Conservation (phyloP, 202 grass and related monocot species). For the Setaria viridis region DNA sequence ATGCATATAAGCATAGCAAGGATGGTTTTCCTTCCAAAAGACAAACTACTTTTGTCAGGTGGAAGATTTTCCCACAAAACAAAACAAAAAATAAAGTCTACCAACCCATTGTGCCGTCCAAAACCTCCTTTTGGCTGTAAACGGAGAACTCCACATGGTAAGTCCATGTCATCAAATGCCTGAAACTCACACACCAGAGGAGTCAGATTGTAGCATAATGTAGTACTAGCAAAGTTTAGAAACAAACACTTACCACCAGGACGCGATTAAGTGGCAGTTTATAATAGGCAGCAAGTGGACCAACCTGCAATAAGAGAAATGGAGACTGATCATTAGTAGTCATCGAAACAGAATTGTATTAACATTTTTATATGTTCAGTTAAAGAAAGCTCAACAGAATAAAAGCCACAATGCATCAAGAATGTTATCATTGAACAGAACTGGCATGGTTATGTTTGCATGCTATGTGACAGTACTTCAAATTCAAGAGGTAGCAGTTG, state of each 20-base stretch:
- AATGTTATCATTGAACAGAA: conserved; percentile 32
- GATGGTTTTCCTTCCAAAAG: conserved; percentile 25
- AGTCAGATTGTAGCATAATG: conserved; percentile 15
- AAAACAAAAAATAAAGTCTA: conserved; percentile 30
- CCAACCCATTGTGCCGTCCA: conserved; percentile 85
- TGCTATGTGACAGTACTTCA: not conserved
- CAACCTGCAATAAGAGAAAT: conserved; percentile 61
- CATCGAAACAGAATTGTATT: conserved; percentile 19
- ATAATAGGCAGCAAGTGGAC: conserved; percentile 92
- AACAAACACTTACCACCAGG: conserved; percentile 65
- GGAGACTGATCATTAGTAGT: conserved; percentile 22
- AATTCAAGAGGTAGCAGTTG: conserved; percentile 26
- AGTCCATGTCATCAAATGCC: conserved; percentile 90
- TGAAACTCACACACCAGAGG: conserved; percentile 52
- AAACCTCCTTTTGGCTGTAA: conserved; percentile 93
- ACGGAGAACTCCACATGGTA: conserved; percentile 92
- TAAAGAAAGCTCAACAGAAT: conserved; percentile 18
- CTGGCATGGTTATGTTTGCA: not conserved
- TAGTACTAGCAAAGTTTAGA: not conserved
- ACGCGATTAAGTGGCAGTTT: conserved; percentile 87
- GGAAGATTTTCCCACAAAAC: not conserved
- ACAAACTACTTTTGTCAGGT: not conserved
- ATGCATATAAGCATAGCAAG: conserved; percentile 20
- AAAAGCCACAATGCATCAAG: conserved; percentile 15
- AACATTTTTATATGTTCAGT: conserved; percentile 12